A percentile compares a stretch with the other conserved stretches of the same genome.
Evolutionary conservation across 257 asterid genomes (phyloP).

Genomic region (Plantago elongata): DNA sequence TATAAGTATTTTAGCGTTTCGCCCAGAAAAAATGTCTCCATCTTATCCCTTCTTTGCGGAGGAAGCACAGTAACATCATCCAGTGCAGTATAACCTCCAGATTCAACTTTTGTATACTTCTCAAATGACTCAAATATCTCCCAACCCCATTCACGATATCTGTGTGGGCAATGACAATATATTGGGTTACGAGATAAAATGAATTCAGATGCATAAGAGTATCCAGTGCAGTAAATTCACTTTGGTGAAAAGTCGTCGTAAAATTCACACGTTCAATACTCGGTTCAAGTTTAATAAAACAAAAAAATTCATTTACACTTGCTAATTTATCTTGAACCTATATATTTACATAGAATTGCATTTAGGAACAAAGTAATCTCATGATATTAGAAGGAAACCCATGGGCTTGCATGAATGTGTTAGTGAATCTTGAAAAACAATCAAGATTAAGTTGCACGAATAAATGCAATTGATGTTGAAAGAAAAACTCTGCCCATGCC

Average conservation of each 20-base stretch:
- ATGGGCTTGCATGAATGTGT: background rate
- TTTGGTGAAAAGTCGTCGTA: background rate
- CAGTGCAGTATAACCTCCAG: slow-evolving; percentile 88
- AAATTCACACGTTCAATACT: background rate
- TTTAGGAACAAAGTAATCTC: background rate
- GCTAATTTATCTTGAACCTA: background rate
- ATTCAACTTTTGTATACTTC: slow-evolving; percentile 67
- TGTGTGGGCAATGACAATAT: slow-evolving; percentile 33
- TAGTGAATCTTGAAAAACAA: background rate
- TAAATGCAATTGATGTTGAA: slow-evolving; percentile 1
- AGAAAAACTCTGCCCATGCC: slow-evolving; percentile 1
- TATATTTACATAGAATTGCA: background rate
- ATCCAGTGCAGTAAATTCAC: background rate
- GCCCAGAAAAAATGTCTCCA: slow-evolving; percentile 93
- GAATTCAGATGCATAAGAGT: background rate
- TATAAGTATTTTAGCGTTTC: slow-evolving; percentile 91
- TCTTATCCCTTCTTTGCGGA: slow-evolving; percentile 82
- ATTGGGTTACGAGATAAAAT: slow-evolving; percentile 3
- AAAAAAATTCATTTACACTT: background rate
- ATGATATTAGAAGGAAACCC: background rate
- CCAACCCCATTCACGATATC: slow-evolving; percentile 99
- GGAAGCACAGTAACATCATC: slow-evolving; percentile 83
- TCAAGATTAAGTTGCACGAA: background rate
- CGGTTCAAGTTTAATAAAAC: background rate
- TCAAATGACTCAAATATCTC: slow-evolving; percentile 90